A percentile compares a stretch with the other conserved stretches of the same genome.
Conservation (phyloP, 805 yeast species). For the Blastobotrys chiropterorum region DNA sequence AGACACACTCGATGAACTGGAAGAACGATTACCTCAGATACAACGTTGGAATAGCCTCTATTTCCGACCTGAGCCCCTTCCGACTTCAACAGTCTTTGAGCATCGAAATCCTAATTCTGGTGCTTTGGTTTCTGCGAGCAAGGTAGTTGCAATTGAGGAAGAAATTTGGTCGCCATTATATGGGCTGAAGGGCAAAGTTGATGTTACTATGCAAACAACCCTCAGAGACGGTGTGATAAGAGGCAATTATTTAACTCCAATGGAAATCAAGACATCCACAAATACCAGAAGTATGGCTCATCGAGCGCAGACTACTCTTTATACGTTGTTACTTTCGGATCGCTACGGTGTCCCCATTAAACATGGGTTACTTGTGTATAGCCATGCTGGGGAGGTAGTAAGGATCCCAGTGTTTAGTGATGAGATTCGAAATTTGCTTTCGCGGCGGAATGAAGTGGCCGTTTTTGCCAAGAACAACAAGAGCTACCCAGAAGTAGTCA, state of each 20-base stretch:
- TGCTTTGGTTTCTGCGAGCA: conserved; percentile 47
- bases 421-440: conserved; percentile 63
- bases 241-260: conserved; percentile 54
- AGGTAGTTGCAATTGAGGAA: conserved; percentile 80
- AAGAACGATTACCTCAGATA: conserved; percentile 40
- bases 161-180: conserved; percentile 85
- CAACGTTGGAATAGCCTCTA: conserved; percentile 29
- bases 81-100: conserved; percentile 11
- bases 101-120: conserved; percentile 27
- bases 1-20: conserved; percentile 46
- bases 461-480: conserved; percentile 41
- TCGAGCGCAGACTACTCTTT: conserved; percentile 80
- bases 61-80: conserved; percentile 2
- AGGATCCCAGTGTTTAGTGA: conserved; percentile 46
- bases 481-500: conserved; percentile 17
- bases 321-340: conserved; percentile 72
- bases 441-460: conserved; percentile 66
- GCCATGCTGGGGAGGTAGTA: conserved; percentile 51
- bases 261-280: conserved; percentile 87
- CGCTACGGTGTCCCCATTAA: conserved; percentile 65
- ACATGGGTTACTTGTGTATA: conserved; percentile 66
- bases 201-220: conserved; percentile 69
- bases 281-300: conserved; percentile 52
- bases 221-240: conserved; percentile 32
- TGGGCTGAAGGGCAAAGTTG: conserved; percentile 86